Percentiles rank a stretch among this genome's conserved stretches.
Conservation (phyloP, 2,329 filamentous ascomycete genomes). For the Trichoderma hamatum region DNA sequence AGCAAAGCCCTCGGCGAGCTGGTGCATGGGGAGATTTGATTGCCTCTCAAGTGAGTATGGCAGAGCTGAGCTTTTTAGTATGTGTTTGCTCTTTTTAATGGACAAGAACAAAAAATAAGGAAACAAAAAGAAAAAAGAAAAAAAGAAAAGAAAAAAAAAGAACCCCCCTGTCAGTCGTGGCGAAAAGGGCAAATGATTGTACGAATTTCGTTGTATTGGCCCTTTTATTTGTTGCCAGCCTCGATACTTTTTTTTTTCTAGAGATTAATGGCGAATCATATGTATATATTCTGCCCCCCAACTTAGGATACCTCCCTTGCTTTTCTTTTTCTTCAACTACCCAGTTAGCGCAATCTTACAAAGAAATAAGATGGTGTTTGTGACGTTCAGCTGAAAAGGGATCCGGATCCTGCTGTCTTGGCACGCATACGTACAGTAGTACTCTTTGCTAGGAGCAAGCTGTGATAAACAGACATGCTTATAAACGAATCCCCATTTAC, state of each 20-base stretch:
- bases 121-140: neutral
- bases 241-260: neutral
- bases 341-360: neutral
- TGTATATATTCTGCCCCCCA: neutral
- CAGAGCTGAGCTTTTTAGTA: neutral
- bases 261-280: neutral
- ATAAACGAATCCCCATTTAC: too few species aligned
- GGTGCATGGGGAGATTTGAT: constrained; percentile 62
- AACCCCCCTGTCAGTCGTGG: neutral
- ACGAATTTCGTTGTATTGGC: neutral
- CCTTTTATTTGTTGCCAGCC: neutral
- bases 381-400: neutral
- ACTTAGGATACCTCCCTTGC: neutral
- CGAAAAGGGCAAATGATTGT: neutral
- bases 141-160: neutral
- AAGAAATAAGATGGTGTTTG: neutral
- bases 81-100: neutral
- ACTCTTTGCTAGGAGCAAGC: too few species aligned
- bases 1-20: constrained; percentile 70
- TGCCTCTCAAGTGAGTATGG: neutral
- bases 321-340: neutral
- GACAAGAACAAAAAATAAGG: neutral
- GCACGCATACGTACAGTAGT: too few species aligned
- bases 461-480: too few species aligned
- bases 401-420: too few species aligned